A percentile compares a stretch with the other conserved stretches of the same genome.
These are phyloP conservation scores for Penicillium bovifimosum DNA, from an alignment of 495 filamentous ascomycete species.

Conservation along the genomic window DNA sequence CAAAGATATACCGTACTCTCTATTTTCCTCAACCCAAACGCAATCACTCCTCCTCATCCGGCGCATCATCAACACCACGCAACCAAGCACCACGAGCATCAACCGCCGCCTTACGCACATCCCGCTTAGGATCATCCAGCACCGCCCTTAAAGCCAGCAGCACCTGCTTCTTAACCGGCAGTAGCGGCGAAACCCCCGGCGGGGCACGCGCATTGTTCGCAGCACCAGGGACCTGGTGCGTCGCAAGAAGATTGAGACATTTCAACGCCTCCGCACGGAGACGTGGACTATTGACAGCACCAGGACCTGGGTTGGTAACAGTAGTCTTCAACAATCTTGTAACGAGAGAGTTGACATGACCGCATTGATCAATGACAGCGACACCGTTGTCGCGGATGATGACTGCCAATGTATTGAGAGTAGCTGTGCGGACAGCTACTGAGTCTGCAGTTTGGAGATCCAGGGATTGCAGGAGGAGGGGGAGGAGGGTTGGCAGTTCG, in stretches of 20 bases:
- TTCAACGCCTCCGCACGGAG: constrained; percentile 50
- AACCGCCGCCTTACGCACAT: constrained; percentile 63
- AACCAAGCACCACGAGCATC: constrained; percentile 64
- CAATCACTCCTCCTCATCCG: constrained; percentile 47
- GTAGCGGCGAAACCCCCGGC: constrained; percentile 40
- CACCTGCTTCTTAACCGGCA: constrained; percentile 55
- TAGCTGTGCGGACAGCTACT: constrained; percentile 54
- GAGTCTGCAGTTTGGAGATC: constrained; percentile 51
- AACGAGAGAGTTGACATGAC: constrained; percentile 56
- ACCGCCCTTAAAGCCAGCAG: constrained; percentile 46
- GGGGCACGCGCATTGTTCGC: constrained; percentile 29
- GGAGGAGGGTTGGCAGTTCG: constrained; percentile 53
- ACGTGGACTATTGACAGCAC: constrained; percentile 30
- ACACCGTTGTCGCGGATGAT: constrained; percentile 55
- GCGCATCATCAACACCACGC: constrained; percentile 54
- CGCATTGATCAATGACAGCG: constrained; percentile 45
- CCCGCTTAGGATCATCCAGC: constrained; percentile 63
- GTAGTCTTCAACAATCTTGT: constrained; percentile 51
- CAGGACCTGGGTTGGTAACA: constrained; percentile 6
- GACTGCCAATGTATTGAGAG: constrained; percentile 55
- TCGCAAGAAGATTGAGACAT: constrained; percentile 54
- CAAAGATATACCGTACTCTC: not conserved
- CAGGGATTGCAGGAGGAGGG: constrained; percentile 66
- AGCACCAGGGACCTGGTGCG: constrained; percentile 21
- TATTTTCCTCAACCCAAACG: not conserved